phyloP scores from a whole-genome alignment of 1,139 yeast genomes.

The Saccharomycopsis crataegensis region DNA sequence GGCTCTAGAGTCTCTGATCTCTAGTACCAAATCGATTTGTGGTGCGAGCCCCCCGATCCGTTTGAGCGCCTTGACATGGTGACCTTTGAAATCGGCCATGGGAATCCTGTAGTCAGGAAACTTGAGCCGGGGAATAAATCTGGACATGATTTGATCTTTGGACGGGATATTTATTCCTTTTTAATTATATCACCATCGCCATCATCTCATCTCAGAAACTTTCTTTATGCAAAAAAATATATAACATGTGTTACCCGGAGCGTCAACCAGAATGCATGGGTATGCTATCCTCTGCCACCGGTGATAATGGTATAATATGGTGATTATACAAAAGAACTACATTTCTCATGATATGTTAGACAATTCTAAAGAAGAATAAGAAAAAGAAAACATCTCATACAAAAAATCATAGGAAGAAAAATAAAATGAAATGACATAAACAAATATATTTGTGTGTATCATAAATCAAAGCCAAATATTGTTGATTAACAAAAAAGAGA shows the following conservation, averaged over 20 bases:
- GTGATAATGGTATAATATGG: too few species aligned
- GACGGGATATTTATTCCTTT: neutral
- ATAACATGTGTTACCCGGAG: neutral
- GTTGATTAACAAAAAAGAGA: too few species aligned
- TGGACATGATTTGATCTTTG: conserved; percentile 11
- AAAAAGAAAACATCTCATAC: too few species aligned
- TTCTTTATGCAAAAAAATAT: neutral
- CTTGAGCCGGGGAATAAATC: conserved; percentile 33
- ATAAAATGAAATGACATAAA: too few species aligned
- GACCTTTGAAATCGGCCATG: conserved; percentile 82
- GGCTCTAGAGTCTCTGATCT: conserved; percentile 82
- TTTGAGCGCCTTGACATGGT: conserved; percentile 75
- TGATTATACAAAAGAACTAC: too few species aligned
- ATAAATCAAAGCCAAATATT: too few species aligned
- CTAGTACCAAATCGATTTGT: conserved; percentile 74
- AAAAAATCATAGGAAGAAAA: too few species aligned
- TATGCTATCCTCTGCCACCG: too few species aligned
- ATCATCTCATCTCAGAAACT: neutral
- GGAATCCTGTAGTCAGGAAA: conserved; percentile 68
- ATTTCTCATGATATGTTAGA: too few species aligned
- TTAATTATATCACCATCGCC: neutral
- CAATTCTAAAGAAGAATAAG: too few species aligned
- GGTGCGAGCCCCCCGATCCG: conserved; percentile 66
- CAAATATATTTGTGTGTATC: too few species aligned
- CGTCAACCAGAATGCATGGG: neutral